Evolutionary conservation across 805 yeast species (phyloP), one percentile per base, ranked within the genome.

Genomic region (Metschnikowia bowlesiae): DNA sequence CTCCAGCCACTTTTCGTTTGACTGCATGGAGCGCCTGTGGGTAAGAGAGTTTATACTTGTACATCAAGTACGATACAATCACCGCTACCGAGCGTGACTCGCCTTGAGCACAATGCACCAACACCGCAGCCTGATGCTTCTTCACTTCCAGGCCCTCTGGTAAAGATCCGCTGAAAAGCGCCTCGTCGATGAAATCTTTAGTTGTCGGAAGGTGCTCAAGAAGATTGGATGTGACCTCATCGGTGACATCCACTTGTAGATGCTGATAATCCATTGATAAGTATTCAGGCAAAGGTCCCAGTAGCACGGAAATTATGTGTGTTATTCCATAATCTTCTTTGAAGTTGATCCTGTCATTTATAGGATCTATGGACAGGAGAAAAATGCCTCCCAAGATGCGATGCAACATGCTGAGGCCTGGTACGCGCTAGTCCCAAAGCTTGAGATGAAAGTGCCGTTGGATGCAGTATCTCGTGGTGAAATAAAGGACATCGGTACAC

Each of bases 301-400:
- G 80, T 18, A 89, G 68, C 0, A 85, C 78, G 0, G 96, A 84
- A 22, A 92, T 64, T 9, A 94, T 80, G 62, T 86, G 89, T 0
- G 89, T 78, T 39, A 94, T 83, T 8, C 80, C 78, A 56, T 76
- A 68, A 22, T 79, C 73, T 22, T 71, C 70, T 31, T 66, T 68
- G 39, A 88, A 66, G 39, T 85, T 82, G 11, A 74, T 66, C 8
- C 43, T 43, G 8, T 41, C 47, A 13, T 77, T 69, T 22, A 90
- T 68, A 0, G 96, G 87, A 46, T 79, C 80, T 18, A 85, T 71
- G 0, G 94, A 81, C 4, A 96, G 90, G 13, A 92, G 66, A 67
- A 83, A 87, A 1, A 92, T 76, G 8, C 84, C 84, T 28, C 95
- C 96, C n/a, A 88, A 66, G n/a, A 90, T 77, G 60, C 95, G 74